A percentile compares a stretch with the other conserved stretches of the same genome.
Evolutionary conservation across 495 filamentous ascomycete species (phyloP).

Genomic region (Pseudoneurospora amorphoporcata): DNA sequence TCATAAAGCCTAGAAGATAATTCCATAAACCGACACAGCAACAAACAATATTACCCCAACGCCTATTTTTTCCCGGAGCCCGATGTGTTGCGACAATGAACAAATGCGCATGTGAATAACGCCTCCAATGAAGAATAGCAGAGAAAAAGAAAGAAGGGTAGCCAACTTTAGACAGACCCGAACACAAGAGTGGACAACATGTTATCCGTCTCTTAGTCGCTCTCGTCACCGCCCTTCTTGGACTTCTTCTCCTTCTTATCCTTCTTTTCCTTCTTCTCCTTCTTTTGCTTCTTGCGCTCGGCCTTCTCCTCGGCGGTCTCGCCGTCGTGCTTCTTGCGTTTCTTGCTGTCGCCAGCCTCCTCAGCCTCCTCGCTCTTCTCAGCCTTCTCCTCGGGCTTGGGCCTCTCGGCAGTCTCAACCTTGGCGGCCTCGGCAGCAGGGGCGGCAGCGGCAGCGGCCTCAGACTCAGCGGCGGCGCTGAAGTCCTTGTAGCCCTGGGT

Average conservation of each 20-base stretch:
- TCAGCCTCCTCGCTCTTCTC: constrained; percentile 27
- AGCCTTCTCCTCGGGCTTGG: constrained; percentile 29
- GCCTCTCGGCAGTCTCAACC: constrained; percentile 12
- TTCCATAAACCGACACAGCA: neutral
- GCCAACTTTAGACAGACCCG: neutral
- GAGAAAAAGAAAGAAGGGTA: neutral
- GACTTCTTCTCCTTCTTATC: constrained; percentile 41
- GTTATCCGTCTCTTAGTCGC: constrained; percentile 7
- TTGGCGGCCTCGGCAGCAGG: constrained; percentile 16
- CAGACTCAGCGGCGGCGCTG: constrained; percentile 33
- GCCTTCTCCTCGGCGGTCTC: constrained; percentile 69
- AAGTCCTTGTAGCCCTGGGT: constrained; percentile 82
- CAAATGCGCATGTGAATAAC: neutral
- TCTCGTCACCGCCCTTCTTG: constrained; percentile 46
- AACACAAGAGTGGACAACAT: neutral
- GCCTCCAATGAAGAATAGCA: neutral
- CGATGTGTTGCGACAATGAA: neutral
- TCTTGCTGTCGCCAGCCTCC: constrained; percentile 44
- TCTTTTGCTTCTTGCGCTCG: constrained; percentile 67
- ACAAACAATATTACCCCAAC: neutral
- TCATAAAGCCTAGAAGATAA: neutral
- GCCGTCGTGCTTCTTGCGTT: constrained; percentile 73
- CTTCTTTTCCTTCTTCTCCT: constrained; percentile 58
- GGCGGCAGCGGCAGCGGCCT: constrained; percentile 27
- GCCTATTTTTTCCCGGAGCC: neutral